Evolutionary conservation across 176 grass and related monocot genomes (phyloP), one percentile per base, ranked within the genome.

Genomic region (Eleusine coracana): DNA sequence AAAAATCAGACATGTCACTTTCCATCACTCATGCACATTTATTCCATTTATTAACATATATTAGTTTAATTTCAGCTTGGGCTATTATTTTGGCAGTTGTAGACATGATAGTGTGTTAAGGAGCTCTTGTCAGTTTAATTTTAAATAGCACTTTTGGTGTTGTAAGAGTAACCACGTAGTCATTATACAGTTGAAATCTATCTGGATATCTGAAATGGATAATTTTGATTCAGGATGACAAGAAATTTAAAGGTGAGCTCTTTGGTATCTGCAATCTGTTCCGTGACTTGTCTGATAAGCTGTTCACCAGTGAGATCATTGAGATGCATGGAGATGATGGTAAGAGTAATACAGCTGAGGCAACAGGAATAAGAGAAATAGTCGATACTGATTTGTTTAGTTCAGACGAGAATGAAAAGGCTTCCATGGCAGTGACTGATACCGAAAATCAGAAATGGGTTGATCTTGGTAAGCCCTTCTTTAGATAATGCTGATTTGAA

Each of bases 201-300:
- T 82, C 69, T 81, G n/a, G 3, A 10, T 74, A 38, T 80, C 10
- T 84, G 68, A 73, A 20, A 73, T 80, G 28, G 15, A n/a, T 80
- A 83, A 23, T 25, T 64, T 41, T 38, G 49, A 63, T 82, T 73
- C 67, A 98, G 95, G 95, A 95, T 81, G 87, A 94, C 83, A 98
- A 93, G 80, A 94, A 98, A 80, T 98, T 93, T 85, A 90, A 98
- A 83, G 96, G 96, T 31, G 96, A 98, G 51, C 87, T 98, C 68
- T 98, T 98, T 91, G 96, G 96, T 81, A 95, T 98, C 71, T 98
- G 88, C 82, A 98, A 98, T 87, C 84, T 98, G 66, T 98, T 98
- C 84, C 85, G 83, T 5, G 90, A 98, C 73, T 73, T 98, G 68
- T 98, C 92, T 74, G 92, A 98, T 79, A 93, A 98, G 87, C 92